Evolutionary conservation across 305 asterid species (phyloP), one percentile per base, ranked within the genome.

Genomic region (Petunia hybrid): DNA sequence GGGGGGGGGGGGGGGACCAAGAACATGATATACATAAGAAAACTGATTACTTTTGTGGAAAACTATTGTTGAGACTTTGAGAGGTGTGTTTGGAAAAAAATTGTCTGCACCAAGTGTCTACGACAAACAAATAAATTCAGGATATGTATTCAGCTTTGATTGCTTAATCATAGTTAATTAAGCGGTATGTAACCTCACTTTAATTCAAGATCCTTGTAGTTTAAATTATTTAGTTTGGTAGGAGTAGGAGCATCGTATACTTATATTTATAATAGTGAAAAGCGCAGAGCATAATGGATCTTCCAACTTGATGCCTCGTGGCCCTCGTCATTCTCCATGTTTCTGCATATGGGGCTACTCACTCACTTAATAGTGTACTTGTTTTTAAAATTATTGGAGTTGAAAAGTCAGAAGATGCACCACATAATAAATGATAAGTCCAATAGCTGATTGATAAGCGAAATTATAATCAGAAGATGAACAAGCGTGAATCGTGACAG

Each of bases 401-500:
- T 68, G 43, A 2, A 73, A 73, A 73, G 63, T 73, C 78, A 73
- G 78, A 73, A 73, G 78, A 51, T 35, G 2, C 35, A 51, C 0
- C 1, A 73, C 53, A 12, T 35, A 73, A 71, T 12, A 22, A 65
- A 73, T 35, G 78, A 51, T 13, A 73, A 73, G 78, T 73, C 13
- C 46, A 13, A 73, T 36, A 35, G 7, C 6, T 2, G 63, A 73
- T 73, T 73, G 78, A 67, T 57, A 67, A 55, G 51, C 7, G 69
- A 36, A 22, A 40, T 38, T 38, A 31, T 39, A 66, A 40, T 80
- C 43, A 36, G 59, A 10, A 62, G 48, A 61, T 48, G 4, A 36
- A 46, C 75, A 71, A 3, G 80, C 80, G 78, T 80, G 80, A 81
- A 48, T 46, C 53, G 8, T 16, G 75, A 61, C 46, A 16, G 45